Percentiles rank a stretch among this genome's conserved stretches.
Conservation (phyloP, 768 basidiomycete species). For the Termitomyces bulborhizus region DNA sequence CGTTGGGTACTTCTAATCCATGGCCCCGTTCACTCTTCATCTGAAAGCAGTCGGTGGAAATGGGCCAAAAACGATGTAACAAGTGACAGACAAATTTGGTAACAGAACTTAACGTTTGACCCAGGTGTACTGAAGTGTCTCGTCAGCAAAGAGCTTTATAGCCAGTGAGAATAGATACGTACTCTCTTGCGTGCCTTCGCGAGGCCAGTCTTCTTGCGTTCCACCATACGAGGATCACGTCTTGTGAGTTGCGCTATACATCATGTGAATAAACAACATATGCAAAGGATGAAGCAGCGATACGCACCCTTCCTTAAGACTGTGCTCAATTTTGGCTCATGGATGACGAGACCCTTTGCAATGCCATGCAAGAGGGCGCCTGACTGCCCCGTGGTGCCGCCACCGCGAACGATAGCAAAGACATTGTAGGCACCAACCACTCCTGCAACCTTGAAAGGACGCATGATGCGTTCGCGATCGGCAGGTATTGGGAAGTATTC, state of each 20-base stretch:
- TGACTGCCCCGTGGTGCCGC: constrained; percentile 91
- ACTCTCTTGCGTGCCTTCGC: constrained; percentile 92
- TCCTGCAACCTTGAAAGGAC: constrained; percentile 81
- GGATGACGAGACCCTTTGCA: constrained; percentile 66
- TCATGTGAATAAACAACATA: constrained; percentile 4
- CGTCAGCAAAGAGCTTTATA: neutral
- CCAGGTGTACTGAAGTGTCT: constrained; percentile 70
- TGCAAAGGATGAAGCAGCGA: constrained; percentile 1
- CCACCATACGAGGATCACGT: constrained; percentile 96
- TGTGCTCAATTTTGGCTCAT: constrained; percentile 57
- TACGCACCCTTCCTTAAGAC: constrained; percentile 70
- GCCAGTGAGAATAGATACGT: constrained; percentile 27
- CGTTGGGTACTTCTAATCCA: constrained; percentile 5
- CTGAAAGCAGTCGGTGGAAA: neutral
- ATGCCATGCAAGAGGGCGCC: constrained; percentile 78
- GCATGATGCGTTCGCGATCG: constrained; percentile 77
- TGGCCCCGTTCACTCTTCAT: neutral
- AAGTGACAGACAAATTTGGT: neutral
- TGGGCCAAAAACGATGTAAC: neutral
- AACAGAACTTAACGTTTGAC: constrained; percentile 79
- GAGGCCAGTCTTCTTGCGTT: constrained; percentile 93
- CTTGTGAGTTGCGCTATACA: constrained; percentile 71
- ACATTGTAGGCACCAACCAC: constrained; percentile 80
- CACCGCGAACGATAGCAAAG: constrained; percentile 72
- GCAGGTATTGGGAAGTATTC: constrained; percentile 69